Percentiles rank a stretch among this genome's conserved stretches.
phyloP scores from a whole-genome alignment of 805 yeast genomes.

The Ogataea naganishii region DNA sequence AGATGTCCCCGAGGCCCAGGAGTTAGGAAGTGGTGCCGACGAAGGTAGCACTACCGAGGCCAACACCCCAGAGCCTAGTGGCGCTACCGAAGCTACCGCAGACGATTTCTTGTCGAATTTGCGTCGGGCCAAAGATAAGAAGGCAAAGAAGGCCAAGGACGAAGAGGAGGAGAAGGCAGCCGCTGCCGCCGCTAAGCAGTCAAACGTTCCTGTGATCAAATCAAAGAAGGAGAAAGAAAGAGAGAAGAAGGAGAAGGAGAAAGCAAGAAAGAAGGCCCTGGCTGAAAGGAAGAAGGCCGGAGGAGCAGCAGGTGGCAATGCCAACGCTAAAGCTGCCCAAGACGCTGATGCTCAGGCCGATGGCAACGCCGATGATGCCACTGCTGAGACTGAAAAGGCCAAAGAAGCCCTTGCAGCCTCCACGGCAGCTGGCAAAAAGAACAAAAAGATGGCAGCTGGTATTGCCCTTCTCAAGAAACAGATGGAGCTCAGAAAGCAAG shows the following conservation, averaged over 20 bases:
- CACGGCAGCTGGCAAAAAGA: conserved; percentile 37
- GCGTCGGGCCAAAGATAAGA: conserved; percentile 71
- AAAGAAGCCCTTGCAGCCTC: conserved; percentile 11
- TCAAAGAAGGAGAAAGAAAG: conserved; percentile 91
- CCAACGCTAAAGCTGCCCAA: conserved; percentile 26
- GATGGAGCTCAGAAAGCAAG: conserved; percentile 78
- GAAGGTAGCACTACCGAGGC: conserved; percentile 17
- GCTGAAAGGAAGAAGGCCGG: conserved; percentile 75
- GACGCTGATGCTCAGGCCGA: conserved; percentile 17
- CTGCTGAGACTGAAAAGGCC: no score
- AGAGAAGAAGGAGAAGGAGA: conserved; percentile 89
- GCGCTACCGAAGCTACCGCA: conserved; percentile 36
- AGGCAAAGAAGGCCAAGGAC: conserved; percentile 57
- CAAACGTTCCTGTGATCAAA: conserved; percentile 60
- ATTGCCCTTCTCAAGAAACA: conserved; percentile 87
- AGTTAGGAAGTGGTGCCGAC: conserved; percentile 30
- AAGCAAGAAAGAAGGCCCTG: conserved; percentile 82
- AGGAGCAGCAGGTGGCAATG: conserved; percentile 18
- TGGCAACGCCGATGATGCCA: conserved; percentile 28
- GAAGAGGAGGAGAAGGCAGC: conserved; percentile 40
- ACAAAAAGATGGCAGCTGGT: conserved; percentile 83
- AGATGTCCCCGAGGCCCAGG: conserved; percentile 45
- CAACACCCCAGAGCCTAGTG: conserved; percentile 12
- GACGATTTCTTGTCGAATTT: conserved; percentile 79
- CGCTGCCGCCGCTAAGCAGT: conserved; percentile 10